These are phyloP conservation scores for Tetraselmis chui DNA, from an alignment of 139 green algal species.

Conservation along the genomic window DNA sequence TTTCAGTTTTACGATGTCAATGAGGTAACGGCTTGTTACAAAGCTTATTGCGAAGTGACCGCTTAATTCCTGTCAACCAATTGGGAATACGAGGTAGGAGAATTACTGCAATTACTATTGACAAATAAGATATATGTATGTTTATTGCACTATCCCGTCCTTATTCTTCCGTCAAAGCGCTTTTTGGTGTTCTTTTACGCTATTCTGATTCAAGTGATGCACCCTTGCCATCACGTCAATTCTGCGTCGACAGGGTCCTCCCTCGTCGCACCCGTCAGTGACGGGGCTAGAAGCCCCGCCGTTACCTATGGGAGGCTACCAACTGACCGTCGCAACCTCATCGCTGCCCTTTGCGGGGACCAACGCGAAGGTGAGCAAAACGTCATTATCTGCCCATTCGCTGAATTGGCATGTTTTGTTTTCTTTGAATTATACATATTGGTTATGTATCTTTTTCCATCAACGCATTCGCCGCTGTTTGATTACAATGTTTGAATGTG, in stretches of 20 bases:
- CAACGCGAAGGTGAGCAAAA: background rate
- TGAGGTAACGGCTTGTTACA: too few species aligned
- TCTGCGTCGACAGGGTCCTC: background rate
- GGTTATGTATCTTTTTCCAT: background rate
- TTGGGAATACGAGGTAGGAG: too few species aligned
- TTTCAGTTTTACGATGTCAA: too few species aligned
- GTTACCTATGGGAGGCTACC: background rate
- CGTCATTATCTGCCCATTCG: too few species aligned
- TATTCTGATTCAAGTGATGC: background rate
- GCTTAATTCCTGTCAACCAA: too few species aligned
- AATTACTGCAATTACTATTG: too few species aligned
- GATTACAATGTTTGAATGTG: background rate
- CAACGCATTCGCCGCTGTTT: background rate
- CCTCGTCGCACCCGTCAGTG: background rate
- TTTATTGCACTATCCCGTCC: background rate
- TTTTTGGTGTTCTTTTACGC: background rate
- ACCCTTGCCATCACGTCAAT: background rate
- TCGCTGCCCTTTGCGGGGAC: background rate
- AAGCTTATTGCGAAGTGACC: too few species aligned
- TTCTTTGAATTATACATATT: too few species aligned
- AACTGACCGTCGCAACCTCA: background rate
- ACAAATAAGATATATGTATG: background rate
- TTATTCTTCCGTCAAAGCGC: too few species aligned
- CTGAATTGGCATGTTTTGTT: too few species aligned
- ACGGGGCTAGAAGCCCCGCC: background rate